Evolutionary conservation across 495 filamentous ascomycete species (phyloP).

Genomic region (Lepraria neglecta): DNA sequence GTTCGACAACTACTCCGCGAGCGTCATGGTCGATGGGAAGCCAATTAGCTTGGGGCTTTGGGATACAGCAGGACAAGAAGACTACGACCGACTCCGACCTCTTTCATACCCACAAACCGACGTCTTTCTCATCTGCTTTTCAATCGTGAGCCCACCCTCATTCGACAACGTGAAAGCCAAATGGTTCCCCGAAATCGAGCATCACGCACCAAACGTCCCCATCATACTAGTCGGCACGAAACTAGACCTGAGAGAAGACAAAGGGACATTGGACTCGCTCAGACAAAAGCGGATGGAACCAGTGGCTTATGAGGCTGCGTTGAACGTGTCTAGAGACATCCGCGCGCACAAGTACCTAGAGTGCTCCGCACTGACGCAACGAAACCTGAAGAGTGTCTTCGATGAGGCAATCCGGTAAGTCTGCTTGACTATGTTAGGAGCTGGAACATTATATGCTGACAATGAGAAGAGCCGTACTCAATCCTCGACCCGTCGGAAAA

Average conservation of each 20-base stretch:
- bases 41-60: constrained; percentile 94
- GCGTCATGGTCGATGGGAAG: constrained; percentile 96
- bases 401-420: constrained; percentile 90
- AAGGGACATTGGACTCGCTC: constrained; percentile 67
- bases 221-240: constrained; percentile 98
- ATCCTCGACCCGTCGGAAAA: constrained; percentile 54
- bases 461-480: constrained; percentile 65
- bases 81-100: constrained; percentile 92
- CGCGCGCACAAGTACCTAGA: constrained; percentile 90
- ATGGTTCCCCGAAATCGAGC: constrained; percentile 97
- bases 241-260: constrained; percentile 89
- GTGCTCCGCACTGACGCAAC: constrained; percentile 95
- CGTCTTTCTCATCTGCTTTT: constrained; percentile 98
- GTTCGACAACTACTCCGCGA: constrained; percentile 98
- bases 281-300: constrained; percentile 84
- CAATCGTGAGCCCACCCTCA: constrained; percentile 91
- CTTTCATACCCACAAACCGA: constrained; percentile 97
- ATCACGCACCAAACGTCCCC: constrained; percentile 90
- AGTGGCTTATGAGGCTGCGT: constrained; percentile 81
- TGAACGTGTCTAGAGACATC: constrained; percentile 84
- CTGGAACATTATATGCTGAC: neutral
- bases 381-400: constrained; percentile 95
- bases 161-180: constrained; percentile 95
- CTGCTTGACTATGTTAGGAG: neutral
- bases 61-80: constrained; percentile 99